Conservation (phyloP, 352 stramenopile genomes). For the Blastocystis hominis region DNA sequence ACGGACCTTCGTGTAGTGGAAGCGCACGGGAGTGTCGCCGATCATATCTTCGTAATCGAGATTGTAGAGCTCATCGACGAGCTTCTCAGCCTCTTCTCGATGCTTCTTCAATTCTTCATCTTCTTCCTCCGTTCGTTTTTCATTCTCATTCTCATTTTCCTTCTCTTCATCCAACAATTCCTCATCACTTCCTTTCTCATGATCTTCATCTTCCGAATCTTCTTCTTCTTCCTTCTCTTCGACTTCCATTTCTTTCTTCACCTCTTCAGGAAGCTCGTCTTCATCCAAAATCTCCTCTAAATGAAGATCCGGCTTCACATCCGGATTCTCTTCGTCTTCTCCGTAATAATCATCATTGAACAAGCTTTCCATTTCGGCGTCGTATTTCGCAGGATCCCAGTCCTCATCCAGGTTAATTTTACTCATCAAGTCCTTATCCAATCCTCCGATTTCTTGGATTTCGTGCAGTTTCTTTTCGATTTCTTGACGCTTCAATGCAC, state of each 20-base stretch:
- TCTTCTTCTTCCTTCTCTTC: constrained; percentile 62
- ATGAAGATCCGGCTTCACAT: constrained; percentile 72
- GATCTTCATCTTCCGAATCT: constrained; percentile 58
- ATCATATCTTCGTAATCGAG: constrained; percentile 98
- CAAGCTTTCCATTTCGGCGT: constrained; percentile 84
- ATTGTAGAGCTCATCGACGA: constrained; percentile 89
- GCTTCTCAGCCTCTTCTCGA: constrained; percentile 75
- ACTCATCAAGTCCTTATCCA: constrained; percentile 67
- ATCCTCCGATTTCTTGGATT: constrained; percentile 68
- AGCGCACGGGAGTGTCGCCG: constrained; percentile 82
- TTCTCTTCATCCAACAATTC: constrained; percentile 62
- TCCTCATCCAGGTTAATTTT: constrained; percentile 79
- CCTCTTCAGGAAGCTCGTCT: constrained; percentile 62
- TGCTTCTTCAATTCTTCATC: constrained; percentile 65
- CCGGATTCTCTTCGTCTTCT: constrained; percentile 64
- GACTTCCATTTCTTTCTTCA: constrained; percentile 58
- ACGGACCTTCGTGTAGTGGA: constrained; percentile 89
- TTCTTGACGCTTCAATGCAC: constrained; percentile 92
- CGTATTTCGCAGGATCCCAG: constrained; percentile 89
- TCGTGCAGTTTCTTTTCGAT: constrained; percentile 83
- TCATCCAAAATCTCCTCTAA: constrained; percentile 75
- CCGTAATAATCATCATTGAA: constrained; percentile 97
- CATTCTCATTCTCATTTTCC: constrained; percentile 59
- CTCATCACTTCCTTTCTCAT: constrained; percentile 62
- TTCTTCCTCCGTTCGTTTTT: constrained; percentile 66